Conservation (phyloP, 805 yeast species). For the Huiozyma naganishii region DNA sequence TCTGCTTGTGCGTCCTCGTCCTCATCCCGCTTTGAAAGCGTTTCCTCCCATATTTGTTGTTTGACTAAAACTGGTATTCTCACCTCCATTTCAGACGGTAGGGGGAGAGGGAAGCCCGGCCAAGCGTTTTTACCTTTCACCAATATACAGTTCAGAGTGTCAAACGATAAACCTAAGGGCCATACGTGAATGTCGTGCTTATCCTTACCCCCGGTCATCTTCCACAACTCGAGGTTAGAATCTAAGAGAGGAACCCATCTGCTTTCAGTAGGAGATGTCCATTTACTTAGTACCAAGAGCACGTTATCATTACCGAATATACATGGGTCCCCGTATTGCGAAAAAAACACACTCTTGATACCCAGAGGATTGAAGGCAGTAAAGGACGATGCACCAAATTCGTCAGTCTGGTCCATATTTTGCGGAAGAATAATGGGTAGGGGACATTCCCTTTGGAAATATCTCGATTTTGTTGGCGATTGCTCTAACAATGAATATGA, state of each 20-base stretch:
- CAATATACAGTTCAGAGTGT: constrained; percentile 61
- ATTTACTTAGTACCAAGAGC: constrained; percentile 56
- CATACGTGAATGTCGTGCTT: constrained; percentile 54
- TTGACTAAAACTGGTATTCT: constrained; percentile 46
- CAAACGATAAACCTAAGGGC: constrained; percentile 76
- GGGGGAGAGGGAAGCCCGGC: constrained; percentile 77
- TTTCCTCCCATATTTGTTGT: constrained; percentile 21
- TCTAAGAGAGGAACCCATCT: constrained; percentile 82
- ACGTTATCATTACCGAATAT: constrained; percentile 71
- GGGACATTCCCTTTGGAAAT: constrained; percentile 35
- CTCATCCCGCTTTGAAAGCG: constrained; percentile 21
- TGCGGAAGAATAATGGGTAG: constrained; percentile 32
- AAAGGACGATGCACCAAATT: constrained; percentile 20
- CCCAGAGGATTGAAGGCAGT: constrained; percentile 26
- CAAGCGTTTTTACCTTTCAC: constrained; percentile 54
- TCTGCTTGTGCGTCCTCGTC: constrained; percentile 17
- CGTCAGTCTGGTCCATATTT: constrained; percentile 8
- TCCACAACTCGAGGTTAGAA: constrained; percentile 34
- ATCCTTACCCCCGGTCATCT: constrained; percentile 38
- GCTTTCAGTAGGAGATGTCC: constrained; percentile 71
- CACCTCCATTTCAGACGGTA: constrained; percentile 70
- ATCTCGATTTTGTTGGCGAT: constrained; percentile 18
- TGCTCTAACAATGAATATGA: constrained; percentile 23
- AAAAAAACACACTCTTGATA: constrained; percentile 65
- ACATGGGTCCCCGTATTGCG: constrained; percentile 84